Evolutionary conservation across 2,329 filamentous ascomycete genomes (phyloP).

Genomic region (Claviceps fusiformis): DNA sequence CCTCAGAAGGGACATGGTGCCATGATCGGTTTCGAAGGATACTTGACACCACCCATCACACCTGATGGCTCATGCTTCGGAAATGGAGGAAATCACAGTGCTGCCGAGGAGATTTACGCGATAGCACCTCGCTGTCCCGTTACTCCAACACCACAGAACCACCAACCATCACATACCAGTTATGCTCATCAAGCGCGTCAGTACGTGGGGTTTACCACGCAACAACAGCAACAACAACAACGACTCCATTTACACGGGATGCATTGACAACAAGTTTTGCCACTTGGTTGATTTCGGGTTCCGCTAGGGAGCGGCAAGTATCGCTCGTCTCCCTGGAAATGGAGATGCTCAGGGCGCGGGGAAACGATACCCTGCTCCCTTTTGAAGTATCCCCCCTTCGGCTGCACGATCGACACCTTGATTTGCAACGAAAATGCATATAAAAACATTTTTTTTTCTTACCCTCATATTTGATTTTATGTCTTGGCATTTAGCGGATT

Average conservation of each 20-base stretch:
- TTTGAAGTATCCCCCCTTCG: conserved; percentile 4
- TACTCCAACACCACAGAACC: conserved; percentile 41
- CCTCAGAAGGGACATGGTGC: conserved; percentile 62
- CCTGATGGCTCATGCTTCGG: conserved; percentile 53
- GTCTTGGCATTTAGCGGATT: conserved; percentile 34
- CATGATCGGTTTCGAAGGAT: conserved; percentile 54
- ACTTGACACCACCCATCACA: conserved; percentile 75
- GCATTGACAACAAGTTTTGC: conserved; percentile 30
- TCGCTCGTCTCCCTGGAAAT: neutral
- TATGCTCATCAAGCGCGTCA: conserved; percentile 22
- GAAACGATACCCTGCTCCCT: neutral
- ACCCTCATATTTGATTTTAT: conserved; percentile 14
- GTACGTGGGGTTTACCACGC: conserved; percentile 26
- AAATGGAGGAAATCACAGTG: conserved; percentile 16
- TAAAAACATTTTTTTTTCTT: neutral
- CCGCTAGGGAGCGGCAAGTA: neutral
- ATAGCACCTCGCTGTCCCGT: conserved; percentile 44
- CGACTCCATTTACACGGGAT: conserved; percentile 14
- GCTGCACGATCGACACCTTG: neutral
- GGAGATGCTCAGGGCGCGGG: neutral
- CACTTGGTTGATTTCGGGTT: neutral
- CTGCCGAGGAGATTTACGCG: conserved; percentile 33
- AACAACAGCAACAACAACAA: conserved; percentile 11
- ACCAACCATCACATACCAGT: conserved; percentile 10
- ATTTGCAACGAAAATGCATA: neutral